These are phyloP conservation scores for Uronychia setigera DNA, from an alignment of 73 alveolate genomes.

Conservation along the genomic window DNA sequence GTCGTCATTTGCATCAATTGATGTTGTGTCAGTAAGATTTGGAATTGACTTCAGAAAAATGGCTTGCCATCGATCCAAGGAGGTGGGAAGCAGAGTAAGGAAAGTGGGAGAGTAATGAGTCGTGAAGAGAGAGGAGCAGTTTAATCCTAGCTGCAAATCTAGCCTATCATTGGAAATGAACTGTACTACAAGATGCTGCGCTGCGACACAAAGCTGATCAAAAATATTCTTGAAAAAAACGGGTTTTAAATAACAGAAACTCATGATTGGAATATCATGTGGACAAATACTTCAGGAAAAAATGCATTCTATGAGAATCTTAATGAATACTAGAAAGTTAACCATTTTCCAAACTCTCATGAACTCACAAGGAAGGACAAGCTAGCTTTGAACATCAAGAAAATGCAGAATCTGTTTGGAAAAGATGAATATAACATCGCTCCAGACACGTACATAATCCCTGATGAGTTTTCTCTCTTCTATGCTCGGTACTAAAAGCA, in stretches of 20 bases:
- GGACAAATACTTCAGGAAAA: conserved; percentile 59
- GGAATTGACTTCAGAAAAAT: background rate
- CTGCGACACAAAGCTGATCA: conserved; percentile 23
- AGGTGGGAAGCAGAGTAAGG: too few species aligned
- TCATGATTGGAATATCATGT: conserved; percentile 63
- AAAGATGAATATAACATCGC: conserved; percentile 56
- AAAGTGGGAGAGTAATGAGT: too few species aligned
- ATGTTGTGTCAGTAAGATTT: background rate
- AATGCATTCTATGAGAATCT: conserved; percentile 61
- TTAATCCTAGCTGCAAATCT: background rate
- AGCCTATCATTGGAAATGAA: background rate
- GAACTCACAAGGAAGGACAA: conserved; percentile 85
- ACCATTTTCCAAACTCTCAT: conserved; percentile 80
- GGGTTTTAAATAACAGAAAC: conserved; percentile 30
- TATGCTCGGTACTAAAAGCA: conserved; percentile 37
- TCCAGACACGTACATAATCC: conserved; percentile 83
- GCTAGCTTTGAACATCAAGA: conserved; percentile 53
- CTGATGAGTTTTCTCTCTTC: conserved; percentile 62
- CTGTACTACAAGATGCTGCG: background rate
- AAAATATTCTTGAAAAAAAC: conserved; percentile 32
- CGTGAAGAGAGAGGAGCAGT: background rate
- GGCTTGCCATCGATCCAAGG: background rate
- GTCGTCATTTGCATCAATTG: background rate
- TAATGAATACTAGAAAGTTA: conserved; percentile 64
- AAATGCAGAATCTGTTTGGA: conserved; percentile 65